Conservation (phyloP, 208 protist genomes). For the Dictyostelium gargantuum region DNA sequence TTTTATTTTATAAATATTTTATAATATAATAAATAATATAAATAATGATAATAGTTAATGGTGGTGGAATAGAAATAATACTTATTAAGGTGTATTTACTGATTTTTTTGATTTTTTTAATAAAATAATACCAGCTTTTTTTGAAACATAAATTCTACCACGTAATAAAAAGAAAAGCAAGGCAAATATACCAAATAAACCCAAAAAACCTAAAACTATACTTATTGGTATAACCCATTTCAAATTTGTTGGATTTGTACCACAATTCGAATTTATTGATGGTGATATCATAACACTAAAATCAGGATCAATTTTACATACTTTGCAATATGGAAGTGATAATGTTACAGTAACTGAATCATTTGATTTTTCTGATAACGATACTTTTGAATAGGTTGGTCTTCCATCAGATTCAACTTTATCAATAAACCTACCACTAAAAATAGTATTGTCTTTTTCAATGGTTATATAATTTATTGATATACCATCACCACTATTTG, state of each 20-base stretch:
- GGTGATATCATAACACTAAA: neutral
- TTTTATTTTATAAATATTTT: too few species aligned
- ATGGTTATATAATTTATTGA: neutral
- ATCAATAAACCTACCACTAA: conserved; percentile 10
- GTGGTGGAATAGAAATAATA: too few species aligned
- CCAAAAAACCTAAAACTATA: neutral
- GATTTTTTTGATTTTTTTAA: neutral
- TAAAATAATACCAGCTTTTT: neutral
- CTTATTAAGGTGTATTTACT: too few species aligned
- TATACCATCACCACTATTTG: neutral
- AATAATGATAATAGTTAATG: too few species aligned
- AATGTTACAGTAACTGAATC: neutral
- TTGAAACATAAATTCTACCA: neutral
- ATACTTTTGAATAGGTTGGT: neutral
- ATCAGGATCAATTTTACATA: neutral
- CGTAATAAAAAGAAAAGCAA: neutral
- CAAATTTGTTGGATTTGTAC: neutral
- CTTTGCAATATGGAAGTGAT: neutral
- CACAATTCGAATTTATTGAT: neutral
- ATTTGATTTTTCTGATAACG: neutral
- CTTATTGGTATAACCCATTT: neutral
- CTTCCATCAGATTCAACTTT: neutral
- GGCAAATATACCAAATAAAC: neutral
- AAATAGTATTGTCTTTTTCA: neutral
- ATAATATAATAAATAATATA: too few species aligned